Percentiles rank a stretch among this genome's conserved stretches.
These are phyloP conservation scores for Alternaria panax DNA, from an alignment of 2,329 filamentous ascomycete genomes.

Conservation along the genomic window DNA sequence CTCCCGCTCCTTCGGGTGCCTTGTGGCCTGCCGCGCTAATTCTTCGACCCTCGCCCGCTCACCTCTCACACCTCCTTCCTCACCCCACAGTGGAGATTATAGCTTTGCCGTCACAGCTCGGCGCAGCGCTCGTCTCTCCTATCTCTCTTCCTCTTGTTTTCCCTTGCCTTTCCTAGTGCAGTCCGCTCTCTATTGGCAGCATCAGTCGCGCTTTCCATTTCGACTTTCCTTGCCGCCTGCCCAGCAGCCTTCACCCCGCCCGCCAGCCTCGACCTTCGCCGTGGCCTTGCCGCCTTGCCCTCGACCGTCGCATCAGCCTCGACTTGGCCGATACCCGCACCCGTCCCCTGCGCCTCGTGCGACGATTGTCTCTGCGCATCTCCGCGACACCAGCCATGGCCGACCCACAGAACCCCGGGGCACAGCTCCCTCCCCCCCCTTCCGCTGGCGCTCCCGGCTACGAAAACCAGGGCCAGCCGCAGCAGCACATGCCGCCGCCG, in stretches of 20 bases:
- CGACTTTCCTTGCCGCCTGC: slow-evolving; percentile 42
- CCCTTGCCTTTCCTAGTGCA: slow-evolving; percentile 48
- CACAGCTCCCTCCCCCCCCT: slow-evolving; percentile 75
- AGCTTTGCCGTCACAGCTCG: slow-evolving; percentile 44
- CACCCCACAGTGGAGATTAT: slow-evolving; percentile 47
- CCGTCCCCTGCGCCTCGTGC: slow-evolving; percentile 20
- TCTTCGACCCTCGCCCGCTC: slow-evolving; percentile 31
- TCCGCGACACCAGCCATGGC: slow-evolving; percentile 67
- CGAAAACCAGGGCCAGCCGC: slow-evolving; percentile 70
- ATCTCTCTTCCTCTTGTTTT: slow-evolving; percentile 48
- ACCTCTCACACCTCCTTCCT: slow-evolving; percentile 36
- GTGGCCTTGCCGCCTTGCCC: slow-evolving; percentile 24
- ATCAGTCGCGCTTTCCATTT: slow-evolving; percentile 34
- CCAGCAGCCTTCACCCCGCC: slow-evolving; percentile 27
- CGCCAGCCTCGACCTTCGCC: slow-evolving; percentile 19
- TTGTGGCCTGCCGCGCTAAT: slow-evolving; percentile 32
- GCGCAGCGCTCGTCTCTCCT: slow-evolving; percentile 48
- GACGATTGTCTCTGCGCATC: slow-evolving; percentile 15
- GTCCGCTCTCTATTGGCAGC: slow-evolving; percentile 39
- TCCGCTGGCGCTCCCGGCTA: slow-evolving; percentile 77
- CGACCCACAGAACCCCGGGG: slow-evolving; percentile 69
- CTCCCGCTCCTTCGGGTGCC: slow-evolving; percentile 27
- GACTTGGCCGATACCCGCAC: slow-evolving; percentile 5
- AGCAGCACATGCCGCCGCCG: slow-evolving; percentile 87
- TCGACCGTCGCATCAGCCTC: slow-evolving; percentile 12